Evolutionary conservation across 2,329 filamentous ascomycete species (phyloP).

Genomic region (Hymenoscyphus fraxineus): DNA sequence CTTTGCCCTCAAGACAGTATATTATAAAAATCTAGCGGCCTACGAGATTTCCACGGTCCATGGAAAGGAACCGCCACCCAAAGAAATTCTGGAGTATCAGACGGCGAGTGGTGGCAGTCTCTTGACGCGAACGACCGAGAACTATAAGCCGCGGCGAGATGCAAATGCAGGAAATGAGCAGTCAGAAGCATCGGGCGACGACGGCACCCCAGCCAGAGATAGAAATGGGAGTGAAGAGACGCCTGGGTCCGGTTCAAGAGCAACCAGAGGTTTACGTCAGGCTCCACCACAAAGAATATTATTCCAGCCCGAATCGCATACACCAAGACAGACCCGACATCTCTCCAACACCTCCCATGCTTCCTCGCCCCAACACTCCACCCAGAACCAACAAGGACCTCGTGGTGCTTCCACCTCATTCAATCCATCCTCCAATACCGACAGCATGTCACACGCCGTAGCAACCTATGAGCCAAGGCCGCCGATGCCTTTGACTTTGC

Average conservation of each 20-base stretch:
- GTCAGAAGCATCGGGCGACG: slow-evolving; percentile 56
- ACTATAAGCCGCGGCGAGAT: slow-evolving; percentile 52
- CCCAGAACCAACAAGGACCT: slow-evolving; percentile 29
- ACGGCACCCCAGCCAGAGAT: slow-evolving; percentile 55
- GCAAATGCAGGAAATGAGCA: slow-evolving; percentile 50
- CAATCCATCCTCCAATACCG: slow-evolving; percentile 51
- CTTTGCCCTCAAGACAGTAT: slow-evolving; percentile 81
- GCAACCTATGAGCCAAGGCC: slow-evolving; percentile 67
- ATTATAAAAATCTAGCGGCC: slow-evolving; percentile 84
- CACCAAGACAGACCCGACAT: slow-evolving; percentile 61
- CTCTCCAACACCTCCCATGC: slow-evolving; percentile 35
- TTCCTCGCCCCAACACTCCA: slow-evolving; percentile 27
- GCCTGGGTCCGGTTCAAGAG: slow-evolving; percentile 51
- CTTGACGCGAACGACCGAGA: slow-evolving; percentile 74
- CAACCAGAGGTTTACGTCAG: slow-evolving; percentile 67
- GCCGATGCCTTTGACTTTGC: slow-evolving; percentile 60
- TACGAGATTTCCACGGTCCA: slow-evolving; percentile 80
- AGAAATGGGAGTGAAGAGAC: slow-evolving; percentile 46
- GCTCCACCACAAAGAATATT: slow-evolving; percentile 81
- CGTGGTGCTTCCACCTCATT: slow-evolving; percentile 42
- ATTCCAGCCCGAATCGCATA: slow-evolving; percentile 74
- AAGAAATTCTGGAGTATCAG: slow-evolving; percentile 76
- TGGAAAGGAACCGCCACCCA: slow-evolving; percentile 77
- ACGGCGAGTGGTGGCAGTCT: slow-evolving; percentile 77
- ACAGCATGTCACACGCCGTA: slow-evolving; percentile 57